phyloP scores from a whole-genome alignment of 495 filamentous ascomycete species.

The Annulohypoxylon stygium region DNA sequence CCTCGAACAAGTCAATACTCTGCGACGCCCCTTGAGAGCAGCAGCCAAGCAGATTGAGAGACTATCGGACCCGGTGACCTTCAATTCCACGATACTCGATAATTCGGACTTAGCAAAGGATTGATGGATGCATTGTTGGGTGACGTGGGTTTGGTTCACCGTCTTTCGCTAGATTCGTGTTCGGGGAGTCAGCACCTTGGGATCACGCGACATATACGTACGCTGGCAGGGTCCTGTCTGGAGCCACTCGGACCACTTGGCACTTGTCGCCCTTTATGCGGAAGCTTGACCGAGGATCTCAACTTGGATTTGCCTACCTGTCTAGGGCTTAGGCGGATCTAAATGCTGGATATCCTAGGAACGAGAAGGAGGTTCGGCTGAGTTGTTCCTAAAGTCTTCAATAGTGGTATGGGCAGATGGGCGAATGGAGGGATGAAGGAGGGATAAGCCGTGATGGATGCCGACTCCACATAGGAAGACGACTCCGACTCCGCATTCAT shows the following conservation, averaged over 20 bases:
- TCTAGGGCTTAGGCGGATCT: constrained; percentile 8
- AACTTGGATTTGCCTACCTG: constrained; percentile 14
- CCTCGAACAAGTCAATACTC: constrained; percentile 21
- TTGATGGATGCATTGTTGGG: constrained; percentile 1
- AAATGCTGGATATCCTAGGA: constrained; percentile 17
- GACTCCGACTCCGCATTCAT: constrained; percentile 33
- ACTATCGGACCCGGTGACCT: constrained; percentile 15
- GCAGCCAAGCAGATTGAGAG: constrained; percentile 25
- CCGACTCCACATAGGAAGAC: constrained; percentile 36
- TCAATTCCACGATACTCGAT: constrained; percentile 28
- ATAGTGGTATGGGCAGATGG: constrained; percentile 5
- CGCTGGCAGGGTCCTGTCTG: constrained; percentile 26
- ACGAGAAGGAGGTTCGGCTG: constrained; percentile 18
- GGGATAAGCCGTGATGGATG: constrained; percentile 27
- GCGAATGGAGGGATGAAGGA: constrained; percentile 24
- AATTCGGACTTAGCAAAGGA: constrained; percentile 24
- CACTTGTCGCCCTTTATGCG: constrained; percentile 20
- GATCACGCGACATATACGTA: constrained; percentile 34
- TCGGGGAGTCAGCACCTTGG: not conserved
- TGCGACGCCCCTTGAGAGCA: constrained; percentile 16
- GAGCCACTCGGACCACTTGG: constrained; percentile 41
- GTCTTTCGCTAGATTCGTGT: constrained; percentile 24
- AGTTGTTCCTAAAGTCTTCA: constrained; percentile 16
- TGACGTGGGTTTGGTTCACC: constrained; percentile 16
- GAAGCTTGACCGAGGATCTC: constrained; percentile 31